These are phyloP conservation scores for Xylariaceae sp. DNA, from an alignment of 2,329 filamentous ascomycete genomes.

Conservation along the genomic window DNA sequence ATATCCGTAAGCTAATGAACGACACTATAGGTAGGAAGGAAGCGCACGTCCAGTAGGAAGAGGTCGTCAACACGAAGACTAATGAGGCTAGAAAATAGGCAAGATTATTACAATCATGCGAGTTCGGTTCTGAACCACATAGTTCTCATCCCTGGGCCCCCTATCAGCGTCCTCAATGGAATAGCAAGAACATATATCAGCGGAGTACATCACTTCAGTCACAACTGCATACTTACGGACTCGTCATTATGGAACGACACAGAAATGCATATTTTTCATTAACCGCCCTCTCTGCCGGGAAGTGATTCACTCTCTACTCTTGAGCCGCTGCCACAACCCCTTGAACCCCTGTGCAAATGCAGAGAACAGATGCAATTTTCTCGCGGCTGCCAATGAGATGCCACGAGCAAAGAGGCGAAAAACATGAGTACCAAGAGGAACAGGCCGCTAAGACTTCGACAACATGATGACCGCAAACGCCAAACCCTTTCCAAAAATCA, in stretches of 20 bases:
- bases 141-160: no score
- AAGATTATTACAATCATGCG: no score
- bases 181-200: background rate
- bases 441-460: background rate
- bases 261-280: conserved; percentile 25
- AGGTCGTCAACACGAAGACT: no score
- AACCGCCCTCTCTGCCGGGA: conserved; percentile 20
- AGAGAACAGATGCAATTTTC: conserved; percentile 11
- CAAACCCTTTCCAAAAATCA: conserved; percentile 2
- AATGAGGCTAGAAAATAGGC: no score
- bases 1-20: no score
- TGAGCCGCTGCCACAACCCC: conserved; percentile 5
- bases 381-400: conserved; percentile 5
- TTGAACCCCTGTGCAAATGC: conserved; percentile 9
- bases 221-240: conserved; percentile 1
- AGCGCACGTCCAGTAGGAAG: no score
- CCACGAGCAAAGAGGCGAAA: conserved; percentile 6
- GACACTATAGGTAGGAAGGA: no score
- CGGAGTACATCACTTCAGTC: conserved; percentile 4
- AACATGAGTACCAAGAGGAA: conserved; percentile 5
- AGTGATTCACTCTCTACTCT: conserved; percentile 5
- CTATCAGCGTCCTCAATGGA: no score
- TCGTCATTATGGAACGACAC: conserved; percentile 9
- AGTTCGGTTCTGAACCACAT: no score
- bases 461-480: conserved; percentile 12